These are phyloP conservation scores for Elaphomyces granulatus DNA, from an alignment of 495 filamentous ascomycete genomes.

Conservation along the genomic window DNA sequence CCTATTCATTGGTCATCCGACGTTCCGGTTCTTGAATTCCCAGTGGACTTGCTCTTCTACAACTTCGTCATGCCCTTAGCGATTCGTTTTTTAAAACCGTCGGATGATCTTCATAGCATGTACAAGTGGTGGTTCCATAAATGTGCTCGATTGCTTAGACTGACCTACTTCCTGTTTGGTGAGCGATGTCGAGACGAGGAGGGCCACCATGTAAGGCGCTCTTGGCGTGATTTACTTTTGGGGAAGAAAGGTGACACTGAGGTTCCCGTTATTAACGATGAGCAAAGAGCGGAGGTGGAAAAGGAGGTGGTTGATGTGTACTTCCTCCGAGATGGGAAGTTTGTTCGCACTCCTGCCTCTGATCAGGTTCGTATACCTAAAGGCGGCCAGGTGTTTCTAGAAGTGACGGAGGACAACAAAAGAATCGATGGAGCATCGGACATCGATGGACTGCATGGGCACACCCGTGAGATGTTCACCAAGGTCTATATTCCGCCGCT, in stretches of 20 bases:
- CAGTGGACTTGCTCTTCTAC: conserved; percentile 87
- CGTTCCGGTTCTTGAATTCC: conserved; percentile 84
- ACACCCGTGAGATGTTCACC: conserved; percentile 50
- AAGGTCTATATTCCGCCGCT: conserved; percentile 80
- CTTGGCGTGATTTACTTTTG: conserved; percentile 37
- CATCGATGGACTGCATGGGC: conserved; percentile 46
- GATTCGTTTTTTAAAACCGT: conserved; percentile 68
- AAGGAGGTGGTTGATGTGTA: conserved; percentile 29
- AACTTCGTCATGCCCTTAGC: conserved; percentile 87
- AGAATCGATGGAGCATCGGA: conserved; percentile 48
- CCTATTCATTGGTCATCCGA: conserved; percentile 88
- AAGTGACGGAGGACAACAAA: conserved; percentile 57
- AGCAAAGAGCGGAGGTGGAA: conserved; percentile 18
- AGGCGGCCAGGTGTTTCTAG: conserved; percentile 62
- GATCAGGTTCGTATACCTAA: conserved; percentile 92
- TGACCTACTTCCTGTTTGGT: conserved; percentile 88
- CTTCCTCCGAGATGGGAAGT: conserved; percentile 62
- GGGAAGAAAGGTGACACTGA: conserved; percentile 35
- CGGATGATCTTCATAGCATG: conserved; percentile 64
- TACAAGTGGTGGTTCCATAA: conserved; percentile 95
- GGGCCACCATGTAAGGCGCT: conserved; percentile 43
- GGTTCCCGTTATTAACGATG: conserved; percentile 30
- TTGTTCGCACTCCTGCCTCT: conserved; percentile 77
- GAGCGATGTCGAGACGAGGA: conserved; percentile 72
- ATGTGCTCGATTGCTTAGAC: conserved; percentile 63